A percentile compares a stretch with the other conserved stretches of the same genome.
phyloP scores from a whole-genome alignment of 176 grass and related monocot species.

The Bolboschoenus planiculmis region DNA sequence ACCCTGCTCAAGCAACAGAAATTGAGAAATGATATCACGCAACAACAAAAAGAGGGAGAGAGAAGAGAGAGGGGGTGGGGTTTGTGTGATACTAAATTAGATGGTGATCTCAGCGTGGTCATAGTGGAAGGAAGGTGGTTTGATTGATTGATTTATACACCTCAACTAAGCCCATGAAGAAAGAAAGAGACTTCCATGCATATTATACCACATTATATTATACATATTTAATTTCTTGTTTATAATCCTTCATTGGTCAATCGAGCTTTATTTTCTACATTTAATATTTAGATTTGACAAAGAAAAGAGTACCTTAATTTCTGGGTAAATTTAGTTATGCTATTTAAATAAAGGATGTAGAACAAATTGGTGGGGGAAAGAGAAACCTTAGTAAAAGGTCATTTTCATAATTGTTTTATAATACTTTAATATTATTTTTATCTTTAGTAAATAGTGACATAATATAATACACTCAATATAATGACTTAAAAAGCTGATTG shows the following conservation, averaged over 20 bases:
- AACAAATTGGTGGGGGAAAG: background rate
- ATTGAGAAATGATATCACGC: constrained; percentile 12
- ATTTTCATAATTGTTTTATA: background rate
- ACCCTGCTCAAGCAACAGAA: constrained; percentile 3
- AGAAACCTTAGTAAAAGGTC: background rate
- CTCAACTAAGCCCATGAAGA: constrained; percentile 25
- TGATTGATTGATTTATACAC: constrained; percentile 31
- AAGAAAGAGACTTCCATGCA: constrained; percentile 20
- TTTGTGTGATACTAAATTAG: background rate
- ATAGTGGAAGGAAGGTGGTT: constrained; percentile 23
- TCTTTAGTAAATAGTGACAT: background rate
- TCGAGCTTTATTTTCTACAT: background rate
- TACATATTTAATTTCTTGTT: constrained; percentile 8
- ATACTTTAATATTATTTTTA: background rate
- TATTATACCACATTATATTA: background rate
- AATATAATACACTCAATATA: background rate
- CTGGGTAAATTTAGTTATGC: background rate
- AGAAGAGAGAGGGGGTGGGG: background rate
- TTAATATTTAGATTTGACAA: background rate
- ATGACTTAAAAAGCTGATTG: background rate
- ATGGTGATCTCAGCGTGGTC: constrained; percentile 16
- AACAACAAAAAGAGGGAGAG: background rate
- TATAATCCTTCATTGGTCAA: background rate
- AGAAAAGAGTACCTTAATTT: background rate
- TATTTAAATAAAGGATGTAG: background rate